Conservation (phyloP, 2,329 filamentous ascomycete genomes). For the Apiospora koreana region DNA sequence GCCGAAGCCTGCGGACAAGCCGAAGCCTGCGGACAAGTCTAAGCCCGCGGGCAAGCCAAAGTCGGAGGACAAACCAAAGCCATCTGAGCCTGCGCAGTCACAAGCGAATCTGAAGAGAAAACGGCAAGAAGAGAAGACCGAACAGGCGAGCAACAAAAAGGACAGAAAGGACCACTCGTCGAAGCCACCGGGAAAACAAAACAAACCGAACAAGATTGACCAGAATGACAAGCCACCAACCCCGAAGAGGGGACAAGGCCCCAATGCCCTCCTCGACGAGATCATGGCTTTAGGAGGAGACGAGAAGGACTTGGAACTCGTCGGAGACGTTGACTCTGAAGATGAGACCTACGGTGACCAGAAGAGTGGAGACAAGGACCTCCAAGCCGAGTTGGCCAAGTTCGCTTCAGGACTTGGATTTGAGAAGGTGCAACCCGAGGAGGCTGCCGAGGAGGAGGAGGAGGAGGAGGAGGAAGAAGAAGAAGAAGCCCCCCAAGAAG, state of each 20-base stretch:
- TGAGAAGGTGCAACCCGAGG: constrained; percentile 41
- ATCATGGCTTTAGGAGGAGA: constrained; percentile 67
- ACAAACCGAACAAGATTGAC: constrained; percentile 7
- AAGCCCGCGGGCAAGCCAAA: neutral
- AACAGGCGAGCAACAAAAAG: constrained; percentile 19
- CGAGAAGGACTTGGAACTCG: constrained; percentile 63
- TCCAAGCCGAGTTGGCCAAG: constrained; percentile 53
- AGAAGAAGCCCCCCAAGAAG: constrained; percentile 28
- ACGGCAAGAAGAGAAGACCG: constrained; percentile 28
- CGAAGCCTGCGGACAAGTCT: constrained; percentile 18
- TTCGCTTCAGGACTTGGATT: constrained; percentile 55
- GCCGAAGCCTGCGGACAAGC: constrained; percentile 16
- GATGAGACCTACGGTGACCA: constrained; percentile 41
- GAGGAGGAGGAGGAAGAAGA: constrained; percentile 36
- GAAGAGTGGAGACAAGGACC: constrained; percentile 46
- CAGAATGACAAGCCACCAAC: constrained; percentile 5
- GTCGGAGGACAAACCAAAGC: neutral
- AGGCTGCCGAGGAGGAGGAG: constrained; percentile 40
- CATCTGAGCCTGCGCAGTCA: constrained; percentile 21
- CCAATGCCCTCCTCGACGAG: constrained; percentile 55
- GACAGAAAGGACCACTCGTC: constrained; percentile 16
- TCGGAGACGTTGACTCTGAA: constrained; percentile 56
- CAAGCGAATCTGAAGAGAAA: constrained; percentile 27
- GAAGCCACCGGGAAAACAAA: constrained; percentile 14
- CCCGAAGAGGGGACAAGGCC: constrained; percentile 18